These are phyloP conservation scores for Leishmania guyanensis DNA, from an alignment of 208 protist genomes.

Conservation along the genomic window DNA sequence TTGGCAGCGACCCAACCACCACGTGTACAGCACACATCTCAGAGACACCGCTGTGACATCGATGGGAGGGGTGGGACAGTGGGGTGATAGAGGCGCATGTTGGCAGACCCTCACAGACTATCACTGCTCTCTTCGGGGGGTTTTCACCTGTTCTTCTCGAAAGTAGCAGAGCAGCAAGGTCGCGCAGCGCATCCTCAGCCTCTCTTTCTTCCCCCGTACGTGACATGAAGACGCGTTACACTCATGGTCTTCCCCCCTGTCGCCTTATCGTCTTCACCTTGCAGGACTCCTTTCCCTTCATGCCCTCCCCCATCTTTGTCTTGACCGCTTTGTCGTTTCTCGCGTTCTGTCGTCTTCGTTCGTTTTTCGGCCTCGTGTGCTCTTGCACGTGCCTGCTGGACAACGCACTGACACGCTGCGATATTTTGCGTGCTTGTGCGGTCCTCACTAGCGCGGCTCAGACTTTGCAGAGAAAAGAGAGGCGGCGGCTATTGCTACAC, in stretches of 20 bases:
- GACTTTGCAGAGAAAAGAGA: background rate
- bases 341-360: background rate
- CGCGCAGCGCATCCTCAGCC: background rate
- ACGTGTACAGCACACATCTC: background rate
- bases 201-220: background rate
- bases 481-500: background rate
- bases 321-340: background rate
- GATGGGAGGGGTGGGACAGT: background rate
- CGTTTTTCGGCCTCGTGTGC: background rate
- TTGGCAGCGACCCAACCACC: background rate
- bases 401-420: no score
- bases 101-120: background rate
- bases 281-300: background rate
- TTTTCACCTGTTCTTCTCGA: background rate
- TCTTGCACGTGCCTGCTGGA: background rate
- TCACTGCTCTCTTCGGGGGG: background rate
- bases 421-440: background rate
- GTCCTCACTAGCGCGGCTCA: background rate
- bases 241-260: background rate
- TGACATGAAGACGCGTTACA: background rate
- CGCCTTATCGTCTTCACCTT: background rate
- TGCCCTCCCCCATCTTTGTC: background rate
- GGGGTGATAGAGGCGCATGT: background rate
- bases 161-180: background rate
- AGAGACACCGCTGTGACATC: background rate